These are phyloP conservation scores for Fusarium avenaceum DNA, from an alignment of 2,329 filamentous ascomycete species.

Conservation along the genomic window DNA sequence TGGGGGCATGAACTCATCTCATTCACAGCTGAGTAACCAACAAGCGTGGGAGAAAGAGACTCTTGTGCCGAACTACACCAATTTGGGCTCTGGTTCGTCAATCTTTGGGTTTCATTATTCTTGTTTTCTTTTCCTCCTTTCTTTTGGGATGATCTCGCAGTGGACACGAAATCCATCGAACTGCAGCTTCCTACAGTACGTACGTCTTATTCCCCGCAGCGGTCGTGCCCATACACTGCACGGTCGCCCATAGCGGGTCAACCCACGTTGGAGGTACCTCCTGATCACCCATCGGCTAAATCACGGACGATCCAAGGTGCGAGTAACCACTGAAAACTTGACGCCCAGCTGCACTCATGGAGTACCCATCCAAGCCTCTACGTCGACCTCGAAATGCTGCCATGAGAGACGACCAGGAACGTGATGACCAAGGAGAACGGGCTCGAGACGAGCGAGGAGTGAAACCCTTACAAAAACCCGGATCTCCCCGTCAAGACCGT, in stretches of 20 bases:
- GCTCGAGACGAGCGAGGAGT: slow-evolving; percentile 54
- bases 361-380: slow-evolving; percentile 52
- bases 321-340: slow-evolving; percentile 57
- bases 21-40: slow-evolving; percentile 11
- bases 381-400: slow-evolving; percentile 57
- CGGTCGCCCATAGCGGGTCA: slow-evolving; percentile 42
- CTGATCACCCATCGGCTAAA: slow-evolving; percentile 54
- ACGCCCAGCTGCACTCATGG: slow-evolving; percentile 50
- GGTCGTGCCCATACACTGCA: slow-evolving; percentile 20
- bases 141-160: slow-evolving; percentile 24
- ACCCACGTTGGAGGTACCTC: slow-evolving; percentile 29
- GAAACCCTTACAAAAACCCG: slow-evolving; percentile 51
- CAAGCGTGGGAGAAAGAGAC: slow-evolving; percentile 5
- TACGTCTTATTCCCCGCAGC: slow-evolving; percentile 35
- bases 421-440: slow-evolving; percentile 56
- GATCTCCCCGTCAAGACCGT: slow-evolving; percentile 50
- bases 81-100: slow-evolving; percentile 1
- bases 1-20: slow-evolving; percentile 16
- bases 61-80: background rate
- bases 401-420: slow-evolving; percentile 58
- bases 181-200: slow-evolving; percentile 22
- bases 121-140: background rate
- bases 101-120: background rate
- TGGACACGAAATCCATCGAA: slow-evolving; percentile 15
- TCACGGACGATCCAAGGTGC: slow-evolving; percentile 50